Percentiles rank a stretch among this genome's conserved stretches.
Evolutionary conservation across 148 eudicot species (phyloP).

Genomic region (Persicaria maculosa): DNA sequence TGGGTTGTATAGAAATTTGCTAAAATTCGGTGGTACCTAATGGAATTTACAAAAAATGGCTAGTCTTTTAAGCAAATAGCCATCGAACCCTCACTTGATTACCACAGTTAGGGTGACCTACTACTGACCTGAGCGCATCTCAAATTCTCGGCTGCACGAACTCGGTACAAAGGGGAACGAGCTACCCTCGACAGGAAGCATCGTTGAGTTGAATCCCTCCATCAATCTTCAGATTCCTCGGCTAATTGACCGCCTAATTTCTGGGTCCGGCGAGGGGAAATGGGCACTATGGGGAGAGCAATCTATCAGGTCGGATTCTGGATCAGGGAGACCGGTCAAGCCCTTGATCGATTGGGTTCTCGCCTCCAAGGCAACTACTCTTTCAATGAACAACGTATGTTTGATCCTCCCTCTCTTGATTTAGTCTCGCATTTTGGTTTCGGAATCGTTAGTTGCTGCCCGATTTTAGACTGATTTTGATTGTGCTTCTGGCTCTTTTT

Average conservation of each 20-base stretch:
- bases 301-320: constrained; percentile 87
- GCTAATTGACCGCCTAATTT: neutral
- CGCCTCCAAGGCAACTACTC: constrained; percentile 82
- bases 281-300: constrained; percentile 80
- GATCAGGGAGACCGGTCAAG: constrained; percentile 97
- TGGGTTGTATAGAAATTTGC: no score
- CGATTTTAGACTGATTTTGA: neutral
- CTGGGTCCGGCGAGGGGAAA: constrained; percentile 15
- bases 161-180: neutral
- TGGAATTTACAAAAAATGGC: no score
- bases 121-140: neutral
- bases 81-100: neutral
- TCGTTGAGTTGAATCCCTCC: neutral
- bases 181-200: neutral
- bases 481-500: neutral
- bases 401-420: neutral
- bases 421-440: constrained; percentile 7
- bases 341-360: constrained; percentile 88
- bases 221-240: neutral
- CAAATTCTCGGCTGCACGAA: neutral
- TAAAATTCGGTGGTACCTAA: no score
- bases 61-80: neutral
- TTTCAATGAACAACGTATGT: constrained; percentile 77
- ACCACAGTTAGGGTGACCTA: neutral
- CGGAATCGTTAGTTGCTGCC: neutral